Percentiles rank a stretch among this genome's conserved stretches.
phyloP scores from a whole-genome alignment of 106 monocot genomes.

The Triglochin maritima region DNA sequence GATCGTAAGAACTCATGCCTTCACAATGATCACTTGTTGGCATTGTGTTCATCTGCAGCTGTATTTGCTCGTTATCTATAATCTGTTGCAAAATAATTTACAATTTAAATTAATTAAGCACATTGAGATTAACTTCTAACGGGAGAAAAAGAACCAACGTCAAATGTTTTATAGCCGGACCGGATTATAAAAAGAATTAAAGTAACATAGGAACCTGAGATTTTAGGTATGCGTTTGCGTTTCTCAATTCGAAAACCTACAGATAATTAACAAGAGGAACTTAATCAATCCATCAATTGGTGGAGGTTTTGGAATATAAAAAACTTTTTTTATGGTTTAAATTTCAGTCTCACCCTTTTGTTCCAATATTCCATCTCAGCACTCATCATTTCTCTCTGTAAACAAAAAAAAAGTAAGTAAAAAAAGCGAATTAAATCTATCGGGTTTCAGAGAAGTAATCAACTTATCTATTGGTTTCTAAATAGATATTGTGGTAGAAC shows the following conservation, averaged over 20 bases:
- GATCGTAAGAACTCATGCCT: neutral
- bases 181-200: neutral
- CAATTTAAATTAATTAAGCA: neutral
- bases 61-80: slow-evolving; percentile 3
- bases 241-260: slow-evolving; percentile 6
- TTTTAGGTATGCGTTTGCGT: slow-evolving; percentile 6
- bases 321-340: neutral
- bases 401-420: neutral
- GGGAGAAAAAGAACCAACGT: neutral
- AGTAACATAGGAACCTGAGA: neutral
- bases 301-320: neutral
- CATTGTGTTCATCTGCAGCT: slow-evolving; percentile 1
- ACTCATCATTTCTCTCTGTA: slow-evolving; percentile 1
- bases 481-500: too few species aligned
- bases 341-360: slow-evolving; percentile 4
- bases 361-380: slow-evolving; percentile 8
- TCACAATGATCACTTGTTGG: neutral
- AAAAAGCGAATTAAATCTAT: neutral
- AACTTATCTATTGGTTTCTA: neutral
- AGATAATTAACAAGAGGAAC: neutral
- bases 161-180: neutral
- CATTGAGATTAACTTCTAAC: neutral
- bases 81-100: slow-evolving; percentile 1
- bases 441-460: too few species aligned
- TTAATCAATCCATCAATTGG: neutral